Base-by-base conservation (phyloP, 169 alveolate species). In the Plasmodium adleri region DNA sequence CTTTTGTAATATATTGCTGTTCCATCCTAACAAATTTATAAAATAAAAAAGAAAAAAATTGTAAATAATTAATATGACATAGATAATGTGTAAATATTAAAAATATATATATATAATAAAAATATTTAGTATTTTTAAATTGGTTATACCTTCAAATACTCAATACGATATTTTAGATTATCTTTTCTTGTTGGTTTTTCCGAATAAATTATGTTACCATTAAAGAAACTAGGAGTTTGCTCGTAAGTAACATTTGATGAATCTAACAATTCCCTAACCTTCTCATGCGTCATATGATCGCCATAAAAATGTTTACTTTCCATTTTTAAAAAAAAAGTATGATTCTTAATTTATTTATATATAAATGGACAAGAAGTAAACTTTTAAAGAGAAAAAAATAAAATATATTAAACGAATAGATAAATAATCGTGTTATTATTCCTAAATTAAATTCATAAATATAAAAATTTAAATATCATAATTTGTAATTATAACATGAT, bases 1-100 rank as follows among this genome's bases (percentile, higher is more conserved):
- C 85, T 43, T 45, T n/a, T 83, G 64, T 83, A 83, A 49, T 83
- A 83, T 83, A 83, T 83, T 32, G 83, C 74, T 56, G 91, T 83
- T 72, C 91, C 91, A 60, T 83, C 91, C 85, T 76, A 67, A 15
- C n/a, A 26, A 76, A 22, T 63, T 66, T 4, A 43, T 26, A n/a
- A 64, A 26, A 64, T 12, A 39, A 56, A 58, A 20, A 45, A 59
- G 60, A 60, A 13, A 39, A 20, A 9, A 9, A 63, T 43, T 22
- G 15, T 12, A 54, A 24, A 50, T 22, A 39, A 28, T 52, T 52
- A 13, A 3, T 39, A 15, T 15, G 6, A 10, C 62, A 52, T 52
- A 13, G 17, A 52, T 52, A 13, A 52, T 52, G 15, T 7, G n/a
- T 3, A 28, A 28, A 52, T 56, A 47, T 47, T 32, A 68, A 28